phyloP scores from a whole-genome alignment of 257 asterid species.

The Solanum piurae region DNA sequence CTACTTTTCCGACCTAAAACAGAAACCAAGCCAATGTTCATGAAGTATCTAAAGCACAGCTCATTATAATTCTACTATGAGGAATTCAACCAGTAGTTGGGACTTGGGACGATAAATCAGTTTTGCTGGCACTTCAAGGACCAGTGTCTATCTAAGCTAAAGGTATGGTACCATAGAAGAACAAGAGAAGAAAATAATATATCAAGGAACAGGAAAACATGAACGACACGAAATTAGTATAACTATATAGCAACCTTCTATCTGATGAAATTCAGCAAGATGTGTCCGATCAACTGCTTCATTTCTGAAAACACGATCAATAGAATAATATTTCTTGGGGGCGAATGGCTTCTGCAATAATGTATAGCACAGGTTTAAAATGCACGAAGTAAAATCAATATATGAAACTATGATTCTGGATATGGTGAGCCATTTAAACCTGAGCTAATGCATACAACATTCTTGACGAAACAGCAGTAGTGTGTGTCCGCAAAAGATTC shows the following conservation, averaged over 20 bases:
- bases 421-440: conserved; percentile 28
- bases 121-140: not conserved
- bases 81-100: not conserved
- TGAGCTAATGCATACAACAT: conserved; percentile 87
- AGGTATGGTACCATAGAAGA: not conserved
- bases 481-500: conserved; percentile 93
- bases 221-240: not conserved
- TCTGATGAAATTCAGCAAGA: conserved; percentile 99
- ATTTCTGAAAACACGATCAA: conserved; percentile 94
- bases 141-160: not conserved
- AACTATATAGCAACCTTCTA: conserved; percentile 55
- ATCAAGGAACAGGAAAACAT: not conserved
- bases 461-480: conserved; percentile 95
- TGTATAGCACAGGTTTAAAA: not conserved
- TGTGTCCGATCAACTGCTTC: conserved; percentile 99
- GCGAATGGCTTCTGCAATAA: conserved; percentile 59
- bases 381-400: not conserved
- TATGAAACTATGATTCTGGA: not conserved
- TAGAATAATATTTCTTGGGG: conserved; percentile 85
- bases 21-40: not conserved
- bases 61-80: not conserved
- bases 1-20: not conserved
- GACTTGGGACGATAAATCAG: not conserved
- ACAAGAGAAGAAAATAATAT: not conserved
- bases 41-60: not conserved